Evolutionary conservation across 2,329 filamentous ascomycete genomes (phyloP).

Genomic region (Curvularia sp.): DNA sequence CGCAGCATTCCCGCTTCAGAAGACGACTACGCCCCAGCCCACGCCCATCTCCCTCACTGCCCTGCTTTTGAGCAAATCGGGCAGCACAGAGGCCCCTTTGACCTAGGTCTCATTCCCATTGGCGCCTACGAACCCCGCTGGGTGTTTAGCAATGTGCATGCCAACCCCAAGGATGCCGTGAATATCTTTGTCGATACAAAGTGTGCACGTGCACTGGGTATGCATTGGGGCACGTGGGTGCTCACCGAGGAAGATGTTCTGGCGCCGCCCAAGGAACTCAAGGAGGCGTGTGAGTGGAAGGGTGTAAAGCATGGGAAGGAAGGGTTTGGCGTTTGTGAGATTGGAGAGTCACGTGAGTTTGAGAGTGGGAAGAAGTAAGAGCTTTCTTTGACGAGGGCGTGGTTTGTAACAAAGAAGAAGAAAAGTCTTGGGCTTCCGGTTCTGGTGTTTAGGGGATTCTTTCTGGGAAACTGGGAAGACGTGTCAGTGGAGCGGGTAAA

Average conservation of each 20-base stretch:
- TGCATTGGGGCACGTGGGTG: slow-evolving; percentile 91
- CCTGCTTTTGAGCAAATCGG: slow-evolving; percentile 89
- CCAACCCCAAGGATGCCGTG: slow-evolving; percentile 84
- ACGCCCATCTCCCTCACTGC: slow-evolving; percentile 70
- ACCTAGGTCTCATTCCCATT: slow-evolving; percentile 91
- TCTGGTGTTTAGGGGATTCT: no score
- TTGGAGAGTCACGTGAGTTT: slow-evolving; percentile 78
- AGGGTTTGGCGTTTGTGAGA: slow-evolving; percentile 84
- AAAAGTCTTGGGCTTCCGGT: not conserved
- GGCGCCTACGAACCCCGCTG: slow-evolving; percentile 80
- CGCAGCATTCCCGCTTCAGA: slow-evolving; percentile 62
- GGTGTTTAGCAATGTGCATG: slow-evolving; percentile 82
- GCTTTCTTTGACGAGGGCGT: not conserved
- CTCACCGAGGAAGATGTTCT: slow-evolving; percentile 83
- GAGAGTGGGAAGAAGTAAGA: slow-evolving; percentile 14
- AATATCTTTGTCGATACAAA: slow-evolving; percentile 87
- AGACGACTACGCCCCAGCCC: slow-evolving; percentile 76
- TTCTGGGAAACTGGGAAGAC: no score
- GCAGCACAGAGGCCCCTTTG: slow-evolving; percentile 79
- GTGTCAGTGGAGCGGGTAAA: no score
- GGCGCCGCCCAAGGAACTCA: slow-evolving; percentile 78
- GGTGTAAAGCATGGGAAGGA: slow-evolving; percentile 80
- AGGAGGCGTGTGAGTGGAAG: slow-evolving; percentile 72
- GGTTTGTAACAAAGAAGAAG: not conserved
- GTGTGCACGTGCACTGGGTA: slow-evolving; percentile 79